phyloP scores from a whole-genome alignment of 2,329 filamentous ascomycete genomes.

The Xylariaceae sp. region DNA sequence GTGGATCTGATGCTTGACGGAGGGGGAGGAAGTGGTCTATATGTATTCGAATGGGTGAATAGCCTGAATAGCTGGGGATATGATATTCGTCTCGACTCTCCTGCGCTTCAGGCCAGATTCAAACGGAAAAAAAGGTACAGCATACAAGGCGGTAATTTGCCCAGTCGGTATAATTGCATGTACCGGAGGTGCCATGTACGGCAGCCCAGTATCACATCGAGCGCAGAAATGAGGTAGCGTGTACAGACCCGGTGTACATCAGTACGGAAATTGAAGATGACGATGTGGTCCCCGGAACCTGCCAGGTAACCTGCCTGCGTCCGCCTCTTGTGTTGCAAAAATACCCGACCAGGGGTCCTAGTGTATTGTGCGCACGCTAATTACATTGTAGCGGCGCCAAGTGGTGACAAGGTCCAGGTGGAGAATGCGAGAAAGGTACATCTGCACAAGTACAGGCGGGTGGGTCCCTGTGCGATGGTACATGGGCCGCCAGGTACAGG shows the following conservation, averaged over 20 bases:
- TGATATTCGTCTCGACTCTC: constrained; percentile 20
- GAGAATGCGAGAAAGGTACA: constrained; percentile 2
- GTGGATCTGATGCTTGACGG: constrained; percentile 23
- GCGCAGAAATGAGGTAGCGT: neutral
- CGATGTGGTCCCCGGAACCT: too few species aligned
- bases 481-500: too few species aligned
- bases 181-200: constrained; percentile 25
- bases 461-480: too few species aligned
- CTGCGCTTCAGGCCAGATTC: constrained; percentile 17
- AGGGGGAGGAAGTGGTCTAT: constrained; percentile 29
- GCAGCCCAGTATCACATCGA: neutral
- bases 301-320: too few species aligned
- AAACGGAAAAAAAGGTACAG: constrained; percentile 19
- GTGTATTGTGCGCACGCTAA: too few species aligned
- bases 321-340: constrained; percentile 24
- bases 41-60: constrained; percentile 20
- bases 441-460: constrained; percentile 2
- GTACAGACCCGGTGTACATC: too few species aligned
- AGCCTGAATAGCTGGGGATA: constrained; percentile 18
- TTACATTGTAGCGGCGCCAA: too few species aligned
- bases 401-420: constrained; percentile 16
- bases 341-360: constrained; percentile 28
- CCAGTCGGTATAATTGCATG: constrained; percentile 10
- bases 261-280: too few species aligned
- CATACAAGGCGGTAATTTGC: constrained; percentile 23